phyloP scores from a whole-genome alignment of 352 stramenopile genomes.

The Pythium insidiosum region DNA sequence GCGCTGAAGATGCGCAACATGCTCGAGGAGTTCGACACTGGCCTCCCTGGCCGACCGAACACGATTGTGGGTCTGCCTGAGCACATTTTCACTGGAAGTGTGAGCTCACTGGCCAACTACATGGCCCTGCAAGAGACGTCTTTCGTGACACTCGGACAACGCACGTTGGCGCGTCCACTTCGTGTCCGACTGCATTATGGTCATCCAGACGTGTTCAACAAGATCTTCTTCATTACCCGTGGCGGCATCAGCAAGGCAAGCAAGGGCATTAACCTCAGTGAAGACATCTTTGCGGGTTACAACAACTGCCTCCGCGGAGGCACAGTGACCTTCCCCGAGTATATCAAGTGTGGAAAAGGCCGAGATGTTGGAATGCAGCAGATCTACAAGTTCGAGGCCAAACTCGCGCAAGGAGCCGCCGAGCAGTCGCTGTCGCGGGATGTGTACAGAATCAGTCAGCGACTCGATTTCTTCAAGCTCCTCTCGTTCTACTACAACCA shows the following conservation, averaged over 20 bases:
- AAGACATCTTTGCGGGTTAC: conserved; percentile 99
- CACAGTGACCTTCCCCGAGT: conserved; percentile 97
- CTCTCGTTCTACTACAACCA: conserved; percentile 99
- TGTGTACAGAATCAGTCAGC: conserved; percentile 95
- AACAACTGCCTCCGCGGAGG: conserved; percentile 97
- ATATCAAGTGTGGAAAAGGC: conserved; percentile 98
- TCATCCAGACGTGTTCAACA: conserved; percentile 99
- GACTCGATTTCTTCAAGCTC: conserved; percentile 98
- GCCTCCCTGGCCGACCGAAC: conserved; percentile 66
- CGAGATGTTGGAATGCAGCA: conserved; percentile 99
- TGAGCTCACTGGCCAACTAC: conserved; percentile 98
- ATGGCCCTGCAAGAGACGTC: conserved; percentile 99
- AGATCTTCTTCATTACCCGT: conserved; percentile 98
- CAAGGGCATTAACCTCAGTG: conserved; percentile 98
- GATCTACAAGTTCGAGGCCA: conserved; percentile 99
- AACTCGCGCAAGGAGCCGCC: conserved; percentile 94
- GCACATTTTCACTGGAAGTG: conserved; percentile 99
- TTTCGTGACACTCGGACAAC: conserved; percentile 97
- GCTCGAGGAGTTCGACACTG: conserved; percentile 95
- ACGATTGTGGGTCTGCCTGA: conserved; percentile 97
- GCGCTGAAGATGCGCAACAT: conserved; percentile 98
- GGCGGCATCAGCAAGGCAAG: conserved; percentile 98
- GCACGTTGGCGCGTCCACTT: conserved; percentile 93
- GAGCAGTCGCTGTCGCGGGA: conserved; percentile 98
- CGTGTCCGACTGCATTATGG: conserved; percentile 98